A percentile compares a stretch with the other conserved stretches of the same genome.
These are phyloP conservation scores for Geotrichum macrosporum DNA, from an alignment of 1,139 yeast genomes.

Conservation along the genomic window DNA sequence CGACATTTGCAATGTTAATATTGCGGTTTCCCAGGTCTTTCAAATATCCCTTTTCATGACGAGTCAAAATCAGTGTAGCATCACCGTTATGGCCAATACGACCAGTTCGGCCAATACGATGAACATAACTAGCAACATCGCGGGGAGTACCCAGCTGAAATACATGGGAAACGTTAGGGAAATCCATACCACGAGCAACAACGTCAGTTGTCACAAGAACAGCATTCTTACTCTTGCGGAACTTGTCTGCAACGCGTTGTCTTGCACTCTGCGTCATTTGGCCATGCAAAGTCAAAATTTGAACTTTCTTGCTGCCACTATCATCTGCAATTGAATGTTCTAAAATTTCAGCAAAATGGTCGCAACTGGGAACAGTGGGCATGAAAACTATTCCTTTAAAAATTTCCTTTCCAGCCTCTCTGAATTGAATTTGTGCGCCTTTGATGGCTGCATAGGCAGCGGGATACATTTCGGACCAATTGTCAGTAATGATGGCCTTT, in stretches of 20 bases:
- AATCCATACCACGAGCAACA: constrained; percentile 95
- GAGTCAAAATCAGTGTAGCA: constrained; percentile 35
- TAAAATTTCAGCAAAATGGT: constrained; percentile 46
- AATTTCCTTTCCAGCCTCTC: constrained; percentile 30
- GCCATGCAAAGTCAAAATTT: constrained; percentile 53
- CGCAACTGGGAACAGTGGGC: constrained; percentile 71
- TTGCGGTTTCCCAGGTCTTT: constrained; percentile 25
- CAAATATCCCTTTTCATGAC: constrained; percentile 29
- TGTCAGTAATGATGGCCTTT: constrained; percentile 49
- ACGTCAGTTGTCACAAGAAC: constrained; percentile 84
- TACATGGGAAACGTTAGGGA: constrained; percentile 78
- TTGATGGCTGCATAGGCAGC: constrained; percentile 35
- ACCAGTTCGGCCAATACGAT: constrained; percentile 94
- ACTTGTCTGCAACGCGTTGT: constrained; percentile 52
- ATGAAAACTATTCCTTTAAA: constrained; percentile 79
- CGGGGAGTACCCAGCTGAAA: constrained; percentile 73
- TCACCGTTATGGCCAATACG: constrained; percentile 81
- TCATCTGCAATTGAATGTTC: constrained; percentile 23
- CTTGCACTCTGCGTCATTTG: constrained; percentile 63
- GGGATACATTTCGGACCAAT: constrained; percentile 38
- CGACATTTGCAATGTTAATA: constrained; percentile 24
- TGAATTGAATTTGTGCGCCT: constrained; percentile 22
- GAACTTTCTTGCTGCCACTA: constrained; percentile 15
- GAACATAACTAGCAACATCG: constrained; percentile 75
- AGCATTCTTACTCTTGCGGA: constrained; percentile 50